These are phyloP conservation scores for Nitzschia inconspicua DNA, from an alignment of 108 stramenopile genomes.

Conservation along the genomic window DNA sequence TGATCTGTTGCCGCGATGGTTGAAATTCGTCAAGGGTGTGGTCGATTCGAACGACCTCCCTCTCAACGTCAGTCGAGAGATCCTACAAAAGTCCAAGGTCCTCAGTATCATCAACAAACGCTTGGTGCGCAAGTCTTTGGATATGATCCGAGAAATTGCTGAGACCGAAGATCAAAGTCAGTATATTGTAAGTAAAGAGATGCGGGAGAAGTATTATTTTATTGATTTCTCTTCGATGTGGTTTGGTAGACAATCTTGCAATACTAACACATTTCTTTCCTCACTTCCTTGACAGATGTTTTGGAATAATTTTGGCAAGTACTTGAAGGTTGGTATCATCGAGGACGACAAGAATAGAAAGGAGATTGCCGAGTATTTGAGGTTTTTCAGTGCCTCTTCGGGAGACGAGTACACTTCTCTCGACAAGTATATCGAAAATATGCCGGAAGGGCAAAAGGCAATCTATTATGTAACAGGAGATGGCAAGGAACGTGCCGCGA, in stretches of 20 bases:
- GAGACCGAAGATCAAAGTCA: constrained; percentile 53
- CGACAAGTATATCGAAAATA: constrained; percentile 84
- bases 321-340: constrained; percentile 93
- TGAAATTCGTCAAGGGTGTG: constrained; percentile 94
- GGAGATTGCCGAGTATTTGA: constrained; percentile 80
- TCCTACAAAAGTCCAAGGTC: constrained; percentile 96
- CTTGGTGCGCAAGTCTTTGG: constrained; percentile 93
- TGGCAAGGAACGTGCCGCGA: constrained; percentile 68
- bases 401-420: constrained; percentile 83
- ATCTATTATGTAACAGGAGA: constrained; percentile 97
- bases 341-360: constrained; percentile 90
- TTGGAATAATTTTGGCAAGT: constrained; percentile 97
- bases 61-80: constrained; percentile 96
- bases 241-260: neutral
- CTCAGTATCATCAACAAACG: constrained; percentile 96
- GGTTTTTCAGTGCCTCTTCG: constrained; percentile 84
- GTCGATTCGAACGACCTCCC: constrained; percentile 96
- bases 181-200: constrained; percentile 49
- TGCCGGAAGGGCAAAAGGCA: constrained; percentile 90
- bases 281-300: constrained; percentile 39
- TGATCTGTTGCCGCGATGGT: constrained; percentile 96
- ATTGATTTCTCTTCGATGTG: neutral
- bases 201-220: too few relatives aligned
- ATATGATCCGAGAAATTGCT: constrained; percentile 90
- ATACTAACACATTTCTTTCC: neutral